phyloP scores from a whole-genome alignment of 2,329 filamentous ascomycete species.

The Alternaria panax region DNA sequence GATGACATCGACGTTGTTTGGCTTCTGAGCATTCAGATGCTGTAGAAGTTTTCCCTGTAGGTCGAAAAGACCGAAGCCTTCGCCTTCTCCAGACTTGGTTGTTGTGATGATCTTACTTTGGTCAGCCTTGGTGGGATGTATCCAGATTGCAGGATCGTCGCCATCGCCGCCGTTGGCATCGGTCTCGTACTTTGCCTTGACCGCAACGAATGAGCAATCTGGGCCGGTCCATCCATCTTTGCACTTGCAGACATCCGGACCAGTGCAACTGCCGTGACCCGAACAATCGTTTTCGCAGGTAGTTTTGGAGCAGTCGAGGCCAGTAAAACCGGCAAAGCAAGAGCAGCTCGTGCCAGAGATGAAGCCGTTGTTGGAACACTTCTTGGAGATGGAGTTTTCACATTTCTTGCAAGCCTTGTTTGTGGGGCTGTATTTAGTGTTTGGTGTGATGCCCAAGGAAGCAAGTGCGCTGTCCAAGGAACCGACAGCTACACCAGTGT shows the following conservation, averaged over 20 bases:
- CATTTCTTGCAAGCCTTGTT: constrained; percentile 28
- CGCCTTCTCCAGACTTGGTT: constrained; percentile 59
- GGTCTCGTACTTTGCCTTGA: constrained; percentile 42
- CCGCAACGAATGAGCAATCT: constrained; percentile 39
- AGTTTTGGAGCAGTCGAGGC: constrained; percentile 27
- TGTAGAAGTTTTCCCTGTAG: constrained; percentile 59
- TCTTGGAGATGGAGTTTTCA: constrained; percentile 18
- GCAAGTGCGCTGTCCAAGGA: constrained; percentile 26
- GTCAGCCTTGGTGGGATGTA: constrained; percentile 41
- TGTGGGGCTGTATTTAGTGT: constrained; percentile 30
- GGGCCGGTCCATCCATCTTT: constrained; percentile 35
- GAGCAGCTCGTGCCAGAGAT: constrained; percentile 15
- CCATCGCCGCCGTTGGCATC: constrained; percentile 45
- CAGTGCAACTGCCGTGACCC: constrained; percentile 34
- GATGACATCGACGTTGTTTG: constrained; percentile 64
- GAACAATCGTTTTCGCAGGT: constrained; percentile 39
- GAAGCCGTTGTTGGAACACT: constrained; percentile 36
- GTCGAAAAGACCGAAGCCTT: constrained; percentile 60
- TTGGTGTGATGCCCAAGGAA: constrained; percentile 24
- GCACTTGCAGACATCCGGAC: constrained; percentile 39
- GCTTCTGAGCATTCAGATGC: constrained; percentile 55
- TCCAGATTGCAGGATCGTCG: constrained; percentile 45
- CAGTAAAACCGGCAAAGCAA: constrained; percentile 38
- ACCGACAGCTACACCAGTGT: constrained; percentile 32
- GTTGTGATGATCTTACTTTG: constrained; percentile 62